Base-by-base conservation (phyloP, 805 yeast species). In the Pichia nanzhaoensis region DNA sequence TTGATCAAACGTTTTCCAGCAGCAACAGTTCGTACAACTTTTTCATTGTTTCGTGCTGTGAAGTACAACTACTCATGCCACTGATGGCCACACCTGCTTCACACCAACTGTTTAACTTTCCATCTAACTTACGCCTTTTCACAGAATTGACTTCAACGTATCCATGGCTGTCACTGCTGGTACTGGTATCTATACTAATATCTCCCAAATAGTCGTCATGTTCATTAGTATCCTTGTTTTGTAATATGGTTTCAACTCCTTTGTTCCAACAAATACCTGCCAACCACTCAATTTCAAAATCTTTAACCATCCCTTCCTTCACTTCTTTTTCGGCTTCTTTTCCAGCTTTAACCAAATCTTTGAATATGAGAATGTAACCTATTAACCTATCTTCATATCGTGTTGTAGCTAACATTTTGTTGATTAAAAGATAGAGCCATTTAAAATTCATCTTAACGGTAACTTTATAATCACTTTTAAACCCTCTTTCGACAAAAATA, bases 241-340 rank as follows among this genome's bases (percentile, higher is more conserved):
- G 41, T 30, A 43, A n/a, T 4, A 63, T 48, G 3, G 42, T 32
- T 17, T 54, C 57, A 4, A 69, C 63, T 1, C 73, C 73, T 35
- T 52, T 51, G 39, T 70, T 69, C 74, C 74, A 70, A 37, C 65
- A 55, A 1, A 56, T 50, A 2, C 67, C 62, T 1, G 68, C 57
- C 8, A 70, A 47, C 61, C 63, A 61, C 51, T 68, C 71, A 28
- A 66, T 41, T 41, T 68, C 71, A 31, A 39, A 46, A 5, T 33
- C 34, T 9, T 44, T 42, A 47, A 58, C 51, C 0, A 39, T 48
- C 10, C 30, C 33, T 21, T 51, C 28, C 3, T 36, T 37, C 0
- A 39, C 48, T 13, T 32, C 33, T 21, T 51, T 27, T 4, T 36
- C 35, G 22, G 31, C 33, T 24, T 33, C 27, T n/a, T n/a, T 12